Conservation (phyloP, 495 filamentous ascomycete species). For the Diplogelasinospora grovesii region DNA sequence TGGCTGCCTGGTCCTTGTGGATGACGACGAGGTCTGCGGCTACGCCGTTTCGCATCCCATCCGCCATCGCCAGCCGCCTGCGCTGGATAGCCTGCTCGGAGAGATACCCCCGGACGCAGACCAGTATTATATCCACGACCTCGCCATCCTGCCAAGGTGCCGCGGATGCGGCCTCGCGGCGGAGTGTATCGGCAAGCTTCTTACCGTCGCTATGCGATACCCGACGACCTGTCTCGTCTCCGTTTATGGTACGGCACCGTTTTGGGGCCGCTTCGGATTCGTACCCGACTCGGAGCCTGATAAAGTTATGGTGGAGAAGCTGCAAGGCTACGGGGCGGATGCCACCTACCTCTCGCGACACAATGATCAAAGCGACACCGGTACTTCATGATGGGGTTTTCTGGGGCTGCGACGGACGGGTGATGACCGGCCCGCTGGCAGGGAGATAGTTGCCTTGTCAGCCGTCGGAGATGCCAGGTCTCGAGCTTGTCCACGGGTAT, state of each 20-base stretch:
- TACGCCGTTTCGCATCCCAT: conserved; percentile 34
- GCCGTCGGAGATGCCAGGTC: no score
- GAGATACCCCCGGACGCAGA: conserved; percentile 20
- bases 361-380: no score
- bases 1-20: conserved; percentile 25
- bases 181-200: conserved; percentile 11
- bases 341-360: conserved; percentile 19
- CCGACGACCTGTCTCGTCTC: conserved; percentile 23
- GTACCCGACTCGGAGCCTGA: conserved; percentile 6
- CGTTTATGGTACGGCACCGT: conserved; percentile 28
- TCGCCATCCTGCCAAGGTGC: conserved; percentile 23
- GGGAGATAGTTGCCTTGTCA: no score
- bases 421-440: no score
- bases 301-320: conserved; percentile 19
- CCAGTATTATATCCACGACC: conserved; percentile 35
- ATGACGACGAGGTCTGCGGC: conserved; percentile 19
- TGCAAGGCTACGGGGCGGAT: conserved; percentile 22
- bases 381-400: no score
- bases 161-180: conserved; percentile 21
- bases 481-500: no score
- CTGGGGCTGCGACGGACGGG: no score
- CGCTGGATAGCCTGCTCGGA: conserved; percentile 24
- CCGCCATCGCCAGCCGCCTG: conserved; percentile 22
- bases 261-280: conserved; percentile 32
- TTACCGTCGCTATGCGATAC: conserved; percentile 15